Conservation (phyloP, 139 green algal species). For the Protoeuglena noctilucae region DNA sequence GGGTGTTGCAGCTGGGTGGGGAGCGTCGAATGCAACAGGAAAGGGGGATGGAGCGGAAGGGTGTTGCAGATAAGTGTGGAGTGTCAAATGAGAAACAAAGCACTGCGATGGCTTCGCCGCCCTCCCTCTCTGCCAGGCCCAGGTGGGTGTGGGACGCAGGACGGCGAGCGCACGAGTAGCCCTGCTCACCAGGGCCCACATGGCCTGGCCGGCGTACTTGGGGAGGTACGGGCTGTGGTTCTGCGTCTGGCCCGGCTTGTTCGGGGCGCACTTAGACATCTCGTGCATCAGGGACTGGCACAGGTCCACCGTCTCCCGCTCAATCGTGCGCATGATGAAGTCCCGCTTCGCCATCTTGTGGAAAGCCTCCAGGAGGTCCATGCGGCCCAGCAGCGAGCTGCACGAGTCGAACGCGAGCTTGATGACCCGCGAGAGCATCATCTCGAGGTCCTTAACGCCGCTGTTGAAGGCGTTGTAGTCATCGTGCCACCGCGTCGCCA, state of each 20-base stretch:
- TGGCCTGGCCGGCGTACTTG: conserved; percentile 43
- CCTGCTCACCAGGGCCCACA: conserved; percentile 21
- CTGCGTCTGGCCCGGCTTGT: too few species aligned
- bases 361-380: conserved; percentile 23
- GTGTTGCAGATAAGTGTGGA: too few species aligned
- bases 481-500: conserved; percentile 59
- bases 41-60: too few species aligned
- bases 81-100: too few species aligned
- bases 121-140: too few species aligned
- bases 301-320: conserved; percentile 55
- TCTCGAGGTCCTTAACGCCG: conserved; percentile 63
- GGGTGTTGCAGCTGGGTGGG: too few species aligned
- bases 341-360: conserved; percentile 49
- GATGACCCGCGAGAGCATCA: conserved; percentile 61
- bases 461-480: conserved; percentile 76
- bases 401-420: conserved; percentile 32
- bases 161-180: too few species aligned
- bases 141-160: too few species aligned
- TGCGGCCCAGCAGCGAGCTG: not conserved
- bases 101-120: too few species aligned
- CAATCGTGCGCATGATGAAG: conserved; percentile 33
- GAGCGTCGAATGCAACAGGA: too few species aligned
- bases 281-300: conserved; percentile 49
- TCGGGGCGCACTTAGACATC: too few species aligned
- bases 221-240: conserved; percentile 47